A percentile compares a stretch with the other conserved stretches of the same genome.
Conservation (phyloP, 176 grass and related monocot species). For the Carex kokanica region DNA sequence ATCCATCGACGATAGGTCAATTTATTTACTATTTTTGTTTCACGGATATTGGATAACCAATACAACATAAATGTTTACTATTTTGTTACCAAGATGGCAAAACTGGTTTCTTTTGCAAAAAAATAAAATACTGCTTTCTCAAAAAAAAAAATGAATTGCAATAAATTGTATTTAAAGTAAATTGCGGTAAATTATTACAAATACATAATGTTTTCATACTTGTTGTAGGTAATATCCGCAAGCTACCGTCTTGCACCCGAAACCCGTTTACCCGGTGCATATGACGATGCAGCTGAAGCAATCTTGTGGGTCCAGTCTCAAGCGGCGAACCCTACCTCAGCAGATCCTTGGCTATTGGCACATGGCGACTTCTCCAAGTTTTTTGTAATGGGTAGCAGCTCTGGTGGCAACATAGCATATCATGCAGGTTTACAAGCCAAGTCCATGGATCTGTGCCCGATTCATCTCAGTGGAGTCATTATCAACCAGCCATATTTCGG, state of each 20-base stretch:
- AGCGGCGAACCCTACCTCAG: neutral
- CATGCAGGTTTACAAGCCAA: conserved; percentile 35
- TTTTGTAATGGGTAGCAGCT: conserved; percentile 85
- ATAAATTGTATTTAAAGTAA: neutral
- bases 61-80: neutral
- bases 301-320: conserved; percentile 55
- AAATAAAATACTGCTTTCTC: neutral
- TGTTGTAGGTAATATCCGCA: conserved; percentile 36
- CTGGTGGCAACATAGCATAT: conserved; percentile 78
- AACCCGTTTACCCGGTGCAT: conserved; percentile 64
- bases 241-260: conserved; percentile 82
- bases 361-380: conserved; percentile 54
- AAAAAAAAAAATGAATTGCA: too few species aligned
- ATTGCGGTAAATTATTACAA: neutral
- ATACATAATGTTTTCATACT: neutral
- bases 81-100: neutral
- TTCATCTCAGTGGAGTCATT: conserved; percentile 32
- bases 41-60: neutral
- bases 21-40: neutral
- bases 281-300: conserved; percentile 67
- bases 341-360: conserved; percentile 43
- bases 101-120: neutral
- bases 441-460: conserved; percentile 14
- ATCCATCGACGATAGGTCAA: neutral
- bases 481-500: conserved; percentile 88